These are phyloP conservation scores for Diospyros lotus DNA, from an alignment of 148 eudicot species.

Conservation along the genomic window DNA sequence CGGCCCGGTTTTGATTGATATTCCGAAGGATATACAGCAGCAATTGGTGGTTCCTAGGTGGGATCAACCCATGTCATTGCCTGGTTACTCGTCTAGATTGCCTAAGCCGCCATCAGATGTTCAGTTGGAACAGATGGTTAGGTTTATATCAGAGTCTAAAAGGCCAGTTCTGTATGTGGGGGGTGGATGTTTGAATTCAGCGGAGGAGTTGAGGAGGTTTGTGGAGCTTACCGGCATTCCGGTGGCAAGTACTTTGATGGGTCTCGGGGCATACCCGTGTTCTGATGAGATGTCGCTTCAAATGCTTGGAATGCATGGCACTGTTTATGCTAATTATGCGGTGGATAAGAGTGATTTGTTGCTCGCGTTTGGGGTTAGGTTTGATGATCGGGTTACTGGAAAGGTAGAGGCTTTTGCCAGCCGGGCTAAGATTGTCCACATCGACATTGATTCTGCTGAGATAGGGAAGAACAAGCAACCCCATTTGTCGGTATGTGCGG, in stretches of 20 bases:
- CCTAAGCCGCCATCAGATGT: slow-evolving; percentile 36
- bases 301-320: slow-evolving; percentile 93
- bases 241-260: slow-evolving; percentile 88
- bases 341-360: slow-evolving; percentile 81
- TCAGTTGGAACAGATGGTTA: slow-evolving; percentile 59
- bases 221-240: slow-evolving; percentile 76
- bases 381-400: slow-evolving; percentile 87
- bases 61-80: slow-evolving; percentile 53
- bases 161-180: slow-evolving; percentile 81
- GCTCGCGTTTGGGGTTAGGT: slow-evolving; percentile 86
- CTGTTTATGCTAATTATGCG: slow-evolving; percentile 80
- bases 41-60: slow-evolving; percentile 71
- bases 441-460: slow-evolving; percentile 90
- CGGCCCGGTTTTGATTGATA: slow-evolving; percentile 79
- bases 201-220: slow-evolving; percentile 62
- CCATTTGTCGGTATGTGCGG: slow-evolving; percentile 74
- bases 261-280: slow-evolving; percentile 65
- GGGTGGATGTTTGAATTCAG: slow-evolving; percentile 81
- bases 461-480: slow-evolving; percentile 95
- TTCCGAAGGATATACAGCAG: slow-evolving; percentile 91
- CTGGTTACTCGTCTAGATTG: slow-evolving; percentile 67
- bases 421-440: slow-evolving; percentile 87
- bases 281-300: slow-evolving; percentile 54
- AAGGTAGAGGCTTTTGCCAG: slow-evolving; percentile 90
- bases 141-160: slow-evolving; percentile 63